Evolutionary conservation across 2,329 filamentous ascomycete species (phyloP), one percentile per base, ranked within the genome.

Genomic region (Aaosphaeria pasadenensis): DNA sequence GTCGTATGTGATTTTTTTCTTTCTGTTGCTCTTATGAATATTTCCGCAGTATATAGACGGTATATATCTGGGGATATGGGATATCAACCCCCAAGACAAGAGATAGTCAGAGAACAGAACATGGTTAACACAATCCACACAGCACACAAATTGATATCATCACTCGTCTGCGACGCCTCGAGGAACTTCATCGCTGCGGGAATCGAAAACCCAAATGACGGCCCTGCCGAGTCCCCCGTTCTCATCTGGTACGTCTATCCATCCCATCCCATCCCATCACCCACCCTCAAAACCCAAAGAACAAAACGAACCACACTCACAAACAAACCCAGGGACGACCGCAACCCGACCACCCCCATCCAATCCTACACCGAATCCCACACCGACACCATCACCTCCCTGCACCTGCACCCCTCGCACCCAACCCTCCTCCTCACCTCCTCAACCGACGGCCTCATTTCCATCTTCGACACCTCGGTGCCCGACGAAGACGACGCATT

Each of bases 371-470:
- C 67, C 24, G 76, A 78, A 49, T 75, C 71, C 4, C 76, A 78
- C 50, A 77, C 72, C 46, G 83, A 86, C 61, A 82, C 83, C 47
- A 75, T 86, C 46, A 85, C 83, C 2, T 77, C 80, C 56, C 70
- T 85, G 1, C 74, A 77, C 61, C 84, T 85, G 59, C 84, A 88
- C 66, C 84, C 85, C 0, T 73, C 70, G 3, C 74, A 80, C 43
- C 76, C 81, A 1, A 76, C 80, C 40, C 73, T 88, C 11, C 78
- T 92, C 5, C 76, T 92, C 7, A 89, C 87, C 1, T 87, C 87
- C 39, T 89, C 87, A 35, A 92, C 88, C 11, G 89, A 94, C 69
- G 88, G 88, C 5, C 79, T 92, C 1, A 79, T 92, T 59, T 91
- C 88, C 62, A 75, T 92, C 41, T 89, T 87, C 70, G 85, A 94